Conservation (phyloP, 306 rosid species). For the Myrica gale region DNA sequence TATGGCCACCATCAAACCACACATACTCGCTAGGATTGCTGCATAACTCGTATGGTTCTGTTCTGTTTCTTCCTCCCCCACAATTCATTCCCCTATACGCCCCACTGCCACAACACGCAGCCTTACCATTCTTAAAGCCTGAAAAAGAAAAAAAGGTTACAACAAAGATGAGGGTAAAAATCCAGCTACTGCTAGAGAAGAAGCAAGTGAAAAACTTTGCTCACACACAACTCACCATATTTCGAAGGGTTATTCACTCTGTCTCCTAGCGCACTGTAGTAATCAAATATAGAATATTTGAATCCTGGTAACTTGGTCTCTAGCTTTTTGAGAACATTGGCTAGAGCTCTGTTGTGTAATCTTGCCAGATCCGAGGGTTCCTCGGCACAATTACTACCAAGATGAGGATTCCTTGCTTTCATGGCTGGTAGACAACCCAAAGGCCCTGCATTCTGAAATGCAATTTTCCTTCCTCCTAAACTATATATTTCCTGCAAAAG, state of each 20-base stretch:
- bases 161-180: background rate
- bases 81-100: slow-evolving; percentile 27
- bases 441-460: slow-evolving; percentile 25
- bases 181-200: no score
- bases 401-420: slow-evolving; percentile 4
- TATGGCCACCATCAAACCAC: slow-evolving; percentile 38
- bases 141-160: background rate
- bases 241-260: slow-evolving; percentile 25
- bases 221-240: slow-evolving; percentile 17
- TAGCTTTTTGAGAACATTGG: slow-evolving; percentile 7
- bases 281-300: slow-evolving; percentile 24
- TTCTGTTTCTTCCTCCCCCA: slow-evolving; percentile 32
- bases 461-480: slow-evolving; percentile 28
- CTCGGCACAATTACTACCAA: slow-evolving; percentile 8
- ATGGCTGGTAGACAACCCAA: slow-evolving; percentile 18
- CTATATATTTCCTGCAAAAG: slow-evolving; percentile 25
- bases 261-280: slow-evolving; percentile 1
- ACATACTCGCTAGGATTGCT: slow-evolving; percentile 31
- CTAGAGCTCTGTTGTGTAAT: slow-evolving; percentile 21
- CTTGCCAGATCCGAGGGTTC: slow-evolving; percentile 18
- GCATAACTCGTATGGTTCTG: slow-evolving; percentile 27
- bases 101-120: slow-evolving; percentile 48
- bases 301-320: slow-evolving; percentile 19
- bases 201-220: background rate
- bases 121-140: slow-evolving; percentile 21